Base-by-base conservation (phyloP, 805 yeast genomes). In the Monosporozyma yasuniensis region DNA sequence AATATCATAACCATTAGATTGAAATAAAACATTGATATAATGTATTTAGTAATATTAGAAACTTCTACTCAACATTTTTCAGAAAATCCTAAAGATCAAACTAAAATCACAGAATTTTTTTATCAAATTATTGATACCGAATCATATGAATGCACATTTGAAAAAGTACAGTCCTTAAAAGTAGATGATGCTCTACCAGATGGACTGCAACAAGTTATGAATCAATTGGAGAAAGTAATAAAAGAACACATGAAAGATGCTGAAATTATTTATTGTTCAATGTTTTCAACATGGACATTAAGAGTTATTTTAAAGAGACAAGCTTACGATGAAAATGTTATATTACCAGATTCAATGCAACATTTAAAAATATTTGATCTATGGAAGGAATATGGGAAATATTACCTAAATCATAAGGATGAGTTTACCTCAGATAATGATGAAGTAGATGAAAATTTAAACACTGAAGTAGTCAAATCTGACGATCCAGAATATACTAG, bases 271-370 rank as follows among this genome's bases (percentile, higher is more conserved):
- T 78, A 88, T 56, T 81, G 88, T 46, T 75, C 88, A 0, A 71
- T 79, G 53, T 79, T 80, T 59, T 70, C 77, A 14, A 73, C 83
- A 10, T 81, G 84, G 83, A 83, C 83, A 58, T 69, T 89, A 45
- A 75, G 89, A 52, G 90, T 90, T 45, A 84, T 83, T 60, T 68
- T 90, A 34, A 84, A 85, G 11, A 75, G 95, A 45, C 95, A 88
- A 63, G 87, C 95, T 7, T 73, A 87, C 39, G 95, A 87, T 61
- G 80, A 84, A 61, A 76, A 79, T 10, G 81, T 84, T 50, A 76
- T 73, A 4, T 72, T 89, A 50, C 96, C 96, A 0, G 72, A 77
- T 4, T 87, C 83, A 62, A 68, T 90, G 51, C 87, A 83, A 63
- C 82, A 83, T 55, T 85, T 96, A 2, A 73, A 81, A 42, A 75